Conservation (phyloP, 2,329 filamentous ascomycete species). For the Ceratocystis destructans region DNA sequence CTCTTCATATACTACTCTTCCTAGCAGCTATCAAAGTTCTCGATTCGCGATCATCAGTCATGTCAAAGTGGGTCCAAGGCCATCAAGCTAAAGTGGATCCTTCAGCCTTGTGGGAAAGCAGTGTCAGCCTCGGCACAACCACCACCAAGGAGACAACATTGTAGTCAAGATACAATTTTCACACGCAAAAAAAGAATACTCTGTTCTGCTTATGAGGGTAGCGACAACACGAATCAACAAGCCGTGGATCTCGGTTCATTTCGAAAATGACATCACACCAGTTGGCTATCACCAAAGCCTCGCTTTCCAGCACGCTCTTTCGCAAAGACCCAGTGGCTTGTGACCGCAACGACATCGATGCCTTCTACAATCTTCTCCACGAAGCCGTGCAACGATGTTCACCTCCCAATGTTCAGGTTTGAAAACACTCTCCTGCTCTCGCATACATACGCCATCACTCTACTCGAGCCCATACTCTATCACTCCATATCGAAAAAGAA, state of each 20-base stretch:
- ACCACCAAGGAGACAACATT: not conserved
- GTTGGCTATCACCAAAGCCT: slow-evolving; percentile 64
- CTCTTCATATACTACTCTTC: too few relatives aligned
- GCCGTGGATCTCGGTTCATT: not conserved
- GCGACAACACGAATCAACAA: not conserved
- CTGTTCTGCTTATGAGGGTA: not conserved
- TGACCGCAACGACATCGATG: slow-evolving; percentile 52
- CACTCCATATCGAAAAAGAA: not conserved
- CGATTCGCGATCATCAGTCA: too few relatives aligned
- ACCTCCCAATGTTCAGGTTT: slow-evolving; percentile 78
- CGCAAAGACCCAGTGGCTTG: slow-evolving; percentile 60
- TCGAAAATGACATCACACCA: slow-evolving; percentile 40
- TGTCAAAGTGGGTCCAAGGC: too few relatives aligned
- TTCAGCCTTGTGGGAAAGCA: slow-evolving; percentile 12
- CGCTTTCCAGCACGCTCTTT: slow-evolving; percentile 60
- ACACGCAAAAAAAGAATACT: not conserved
- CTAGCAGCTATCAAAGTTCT: too few relatives aligned
- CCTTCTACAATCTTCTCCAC: slow-evolving; percentile 54
- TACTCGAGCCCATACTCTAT: not conserved
- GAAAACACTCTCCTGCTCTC: slow-evolving; percentile 30
- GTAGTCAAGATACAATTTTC: not conserved
- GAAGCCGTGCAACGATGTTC: slow-evolving; percentile 57
- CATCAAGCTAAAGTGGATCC: not conserved
- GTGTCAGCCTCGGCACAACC: not conserved
- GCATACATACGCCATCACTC: slow-evolving; percentile 16